Evolutionary conservation across 2,329 filamentous ascomycete genomes (phyloP).

Genomic region (Rhexocercosporidium sp.): DNA sequence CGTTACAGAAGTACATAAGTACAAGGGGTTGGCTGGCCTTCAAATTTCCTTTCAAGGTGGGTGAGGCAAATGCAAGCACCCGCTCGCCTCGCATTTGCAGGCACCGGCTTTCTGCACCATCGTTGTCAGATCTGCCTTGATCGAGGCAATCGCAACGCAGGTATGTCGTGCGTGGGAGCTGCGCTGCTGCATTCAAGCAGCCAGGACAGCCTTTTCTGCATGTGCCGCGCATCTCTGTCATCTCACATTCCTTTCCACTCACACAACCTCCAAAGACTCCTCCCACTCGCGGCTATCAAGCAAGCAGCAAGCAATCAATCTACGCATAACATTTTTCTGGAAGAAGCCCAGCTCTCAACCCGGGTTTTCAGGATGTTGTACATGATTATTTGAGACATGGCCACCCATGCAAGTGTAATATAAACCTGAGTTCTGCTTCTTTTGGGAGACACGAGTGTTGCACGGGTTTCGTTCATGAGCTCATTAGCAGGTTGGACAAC

Average conservation of each 20-base stretch:
- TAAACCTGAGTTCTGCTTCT: slow-evolving; percentile 31
- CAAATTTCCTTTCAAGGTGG: slow-evolving; percentile 14
- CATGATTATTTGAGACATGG: slow-evolving; percentile 29
- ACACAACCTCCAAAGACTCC: slow-evolving; percentile 13
- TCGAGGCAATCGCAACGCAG: slow-evolving; percentile 34
- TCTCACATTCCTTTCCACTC: slow-evolving; percentile 18
- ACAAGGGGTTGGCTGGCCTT: slow-evolving; percentile 10
- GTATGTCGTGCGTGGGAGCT: slow-evolving; percentile 36
- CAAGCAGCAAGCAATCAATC: slow-evolving; percentile 12
- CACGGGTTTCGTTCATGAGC: slow-evolving; percentile 29
- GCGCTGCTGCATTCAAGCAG: slow-evolving; percentile 30
- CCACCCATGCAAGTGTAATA: slow-evolving; percentile 34
- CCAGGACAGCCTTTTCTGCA: slow-evolving; percentile 25
- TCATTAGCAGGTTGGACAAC: slow-evolving; percentile 13
- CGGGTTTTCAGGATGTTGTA: slow-evolving; percentile 24
- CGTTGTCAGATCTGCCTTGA: slow-evolving; percentile 37
- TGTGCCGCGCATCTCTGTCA: slow-evolving; percentile 24
- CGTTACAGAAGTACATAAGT: slow-evolving; percentile 1
- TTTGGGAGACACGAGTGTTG: slow-evolving; percentile 39
- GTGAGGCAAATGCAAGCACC: slow-evolving; percentile 34
- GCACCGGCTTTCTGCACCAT: slow-evolving; percentile 35
- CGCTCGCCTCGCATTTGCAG: slow-evolving; percentile 36
- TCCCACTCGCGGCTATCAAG: slow-evolving; percentile 6
- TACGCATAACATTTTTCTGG: neutral
- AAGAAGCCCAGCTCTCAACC: slow-evolving; percentile 15